phyloP scores from a whole-genome alignment of 139 green algal genomes.

The Tetradesmus lagerheimii region DNA sequence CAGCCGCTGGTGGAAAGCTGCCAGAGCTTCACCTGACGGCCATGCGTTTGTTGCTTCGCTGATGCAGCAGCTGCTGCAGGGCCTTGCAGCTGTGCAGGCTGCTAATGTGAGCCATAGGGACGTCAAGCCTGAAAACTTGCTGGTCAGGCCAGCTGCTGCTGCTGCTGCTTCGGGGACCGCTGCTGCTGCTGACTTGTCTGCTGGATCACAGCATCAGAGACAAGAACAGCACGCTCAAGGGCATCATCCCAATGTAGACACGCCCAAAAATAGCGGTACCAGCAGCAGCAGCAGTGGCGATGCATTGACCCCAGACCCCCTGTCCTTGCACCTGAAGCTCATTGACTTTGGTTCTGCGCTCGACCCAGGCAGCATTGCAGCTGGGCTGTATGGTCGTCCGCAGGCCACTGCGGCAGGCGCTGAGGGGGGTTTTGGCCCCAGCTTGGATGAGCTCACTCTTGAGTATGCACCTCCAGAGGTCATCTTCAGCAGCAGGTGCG shows the following conservation, averaged over 20 bases:
- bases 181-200: neutral
- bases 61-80: conserved; percentile 71
- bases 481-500: conserved; percentile 60
- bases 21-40: conserved; percentile 44
- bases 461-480: conserved; percentile 85
- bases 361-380: conserved; percentile 51
- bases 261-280: neutral
- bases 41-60: conserved; percentile 54
- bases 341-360: conserved; percentile 86
- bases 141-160: conserved; percentile 51
- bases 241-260: neutral
- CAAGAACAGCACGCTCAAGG: neutral
- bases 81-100: conserved; percentile 65
- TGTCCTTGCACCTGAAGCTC: conserved; percentile 64
- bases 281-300: conserved; percentile 16
- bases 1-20: conserved; percentile 68
- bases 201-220: neutral
- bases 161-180: neutral
- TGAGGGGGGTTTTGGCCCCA: conserved; percentile 63
- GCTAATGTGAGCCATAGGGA: conserved; percentile 75
- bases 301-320: neutral
- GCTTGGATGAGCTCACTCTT: conserved; percentile 67
- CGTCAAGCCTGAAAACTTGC: conserved; percentile 86
- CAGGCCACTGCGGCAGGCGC: neutral
- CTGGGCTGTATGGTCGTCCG: conserved; percentile 13